These are phyloP conservation scores for Xylaria intraflava DNA, from an alignment of 495 filamentous ascomycete genomes.

Conservation along the genomic window DNA sequence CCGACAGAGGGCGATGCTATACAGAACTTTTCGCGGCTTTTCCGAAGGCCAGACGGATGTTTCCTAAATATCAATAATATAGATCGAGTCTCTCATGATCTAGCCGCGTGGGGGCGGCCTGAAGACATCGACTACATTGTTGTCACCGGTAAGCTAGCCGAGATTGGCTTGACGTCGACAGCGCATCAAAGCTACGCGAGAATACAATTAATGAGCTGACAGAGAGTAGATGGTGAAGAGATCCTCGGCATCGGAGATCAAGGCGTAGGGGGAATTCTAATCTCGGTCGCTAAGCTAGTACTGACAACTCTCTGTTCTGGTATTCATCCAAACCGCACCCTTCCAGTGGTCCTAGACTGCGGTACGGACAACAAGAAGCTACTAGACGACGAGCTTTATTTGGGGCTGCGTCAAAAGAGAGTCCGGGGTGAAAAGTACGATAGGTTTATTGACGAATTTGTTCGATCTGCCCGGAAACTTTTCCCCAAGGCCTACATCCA, in stretches of 20 bases:
- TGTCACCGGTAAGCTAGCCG: slow-evolving; percentile 54
- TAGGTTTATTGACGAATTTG: slow-evolving; percentile 67
- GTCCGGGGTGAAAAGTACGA: slow-evolving; percentile 71
- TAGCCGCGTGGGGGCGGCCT: slow-evolving; percentile 58
- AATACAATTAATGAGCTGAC: slow-evolving; percentile 3
- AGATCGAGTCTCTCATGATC: slow-evolving; percentile 52
- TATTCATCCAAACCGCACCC: slow-evolving; percentile 69
- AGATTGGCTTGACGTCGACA: background rate
- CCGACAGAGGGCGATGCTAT: slow-evolving; percentile 92
- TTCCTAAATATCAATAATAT: slow-evolving; percentile 54
- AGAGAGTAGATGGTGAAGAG: slow-evolving; percentile 41
- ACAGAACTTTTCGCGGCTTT: slow-evolving; percentile 72
- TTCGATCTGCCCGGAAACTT: slow-evolving; percentile 55
- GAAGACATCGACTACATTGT: slow-evolving; percentile 88
- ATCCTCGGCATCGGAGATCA: slow-evolving; percentile 90
- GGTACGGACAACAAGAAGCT: slow-evolving; percentile 77
- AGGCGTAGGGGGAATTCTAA: slow-evolving; percentile 81
- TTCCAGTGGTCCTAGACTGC: slow-evolving; percentile 82
- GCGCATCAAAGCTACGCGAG: background rate
- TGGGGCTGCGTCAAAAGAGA: slow-evolving; percentile 63
- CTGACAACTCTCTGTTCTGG: slow-evolving; percentile 80
- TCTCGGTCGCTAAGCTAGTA: slow-evolving; percentile 75
- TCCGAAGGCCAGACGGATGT: slow-evolving; percentile 65
- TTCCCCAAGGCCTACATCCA: slow-evolving; percentile 82
- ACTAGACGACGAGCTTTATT: slow-evolving; percentile 72